A percentile compares a stretch with the other conserved stretches of the same genome.
These are phyloP conservation scores for Bipolaris bicolor DNA, from an alignment of 2,329 filamentous ascomycete species.

Conservation along the genomic window DNA sequence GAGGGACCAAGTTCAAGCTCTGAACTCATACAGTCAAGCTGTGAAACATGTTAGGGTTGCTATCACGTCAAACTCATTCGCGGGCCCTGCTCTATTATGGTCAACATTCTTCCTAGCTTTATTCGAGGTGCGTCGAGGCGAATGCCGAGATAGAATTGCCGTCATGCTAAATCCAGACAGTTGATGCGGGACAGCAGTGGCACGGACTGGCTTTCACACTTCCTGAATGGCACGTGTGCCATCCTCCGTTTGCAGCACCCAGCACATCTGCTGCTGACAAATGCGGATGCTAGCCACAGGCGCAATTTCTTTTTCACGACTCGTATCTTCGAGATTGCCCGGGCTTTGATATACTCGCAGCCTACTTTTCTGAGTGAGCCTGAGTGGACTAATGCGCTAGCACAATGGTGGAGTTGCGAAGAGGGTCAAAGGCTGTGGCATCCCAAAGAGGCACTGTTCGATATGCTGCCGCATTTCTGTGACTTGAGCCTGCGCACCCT, in stretches of 20 bases:
- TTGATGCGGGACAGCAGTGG: conserved; percentile 37
- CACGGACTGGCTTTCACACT: conserved; percentile 36
- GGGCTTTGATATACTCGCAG: conserved; percentile 33
- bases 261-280: conserved; percentile 7
- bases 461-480: conserved; percentile 30
- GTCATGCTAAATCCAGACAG: conserved; percentile 14
- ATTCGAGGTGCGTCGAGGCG: not conserved
- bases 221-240: conserved; percentile 35
- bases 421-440: conserved; percentile 21
- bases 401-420: conserved; percentile 24
- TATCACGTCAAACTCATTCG: not conserved
- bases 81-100: not conserved
- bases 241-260: conserved; percentile 32
- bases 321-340: conserved; percentile 37
- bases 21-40: not conserved
- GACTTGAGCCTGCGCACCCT: conserved; percentile 26
- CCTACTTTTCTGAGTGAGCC: conserved; percentile 30
- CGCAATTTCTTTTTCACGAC: conserved; percentile 35
- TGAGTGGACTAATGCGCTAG: conserved; percentile 27
- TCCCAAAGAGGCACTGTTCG: conserved; percentile 37
- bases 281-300: conserved; percentile 5
- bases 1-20: not conserved
- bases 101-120: not conserved
- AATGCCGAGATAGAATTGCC: not conserved
- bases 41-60: not conserved